Conservation (phyloP, 2,329 filamentous ascomycete genomes). For the Colletotrichum viniferum region DNA sequence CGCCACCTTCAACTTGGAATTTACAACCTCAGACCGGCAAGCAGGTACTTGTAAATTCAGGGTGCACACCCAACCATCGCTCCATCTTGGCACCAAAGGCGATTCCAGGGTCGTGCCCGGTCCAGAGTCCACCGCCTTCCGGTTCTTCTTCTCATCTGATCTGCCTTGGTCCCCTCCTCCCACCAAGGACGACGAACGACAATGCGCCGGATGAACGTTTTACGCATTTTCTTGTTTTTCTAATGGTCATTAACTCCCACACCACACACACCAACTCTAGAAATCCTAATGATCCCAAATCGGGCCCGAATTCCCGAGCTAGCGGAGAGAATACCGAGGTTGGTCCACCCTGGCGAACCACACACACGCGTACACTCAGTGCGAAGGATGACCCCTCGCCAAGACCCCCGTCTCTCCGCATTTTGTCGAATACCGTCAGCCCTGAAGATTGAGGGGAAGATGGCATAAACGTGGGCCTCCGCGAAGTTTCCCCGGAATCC, state of each 20-base stretch:
- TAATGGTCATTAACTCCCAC: not conserved
- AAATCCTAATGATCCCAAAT: not conserved
- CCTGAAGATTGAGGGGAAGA: not conserved
- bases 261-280: not conserved
- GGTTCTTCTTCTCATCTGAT: constrained; percentile 11
- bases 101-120: constrained; percentile 8
- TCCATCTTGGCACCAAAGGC: not conserved
- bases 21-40: not conserved
- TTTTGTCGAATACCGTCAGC: not conserved
- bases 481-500: constrained; percentile 21
- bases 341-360: not conserved
- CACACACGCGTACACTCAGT: not conserved
- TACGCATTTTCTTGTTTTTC: not conserved
- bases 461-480: constrained; percentile 5
- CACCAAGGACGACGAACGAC: not conserved
- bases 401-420: constrained; percentile 11
- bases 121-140: not conserved
- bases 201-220: constrained; percentile 11
- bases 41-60: not conserved
- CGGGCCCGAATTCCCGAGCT: not conserved
- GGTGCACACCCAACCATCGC: not conserved
- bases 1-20: not conserved
- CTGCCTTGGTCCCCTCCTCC: not conserved
- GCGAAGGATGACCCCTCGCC: not conserved
- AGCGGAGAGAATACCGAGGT: constrained; percentile 14